Evolutionary conservation across 179 eudicot species (phyloP).

Genomic region (Vitellaria paradoxa): DNA sequence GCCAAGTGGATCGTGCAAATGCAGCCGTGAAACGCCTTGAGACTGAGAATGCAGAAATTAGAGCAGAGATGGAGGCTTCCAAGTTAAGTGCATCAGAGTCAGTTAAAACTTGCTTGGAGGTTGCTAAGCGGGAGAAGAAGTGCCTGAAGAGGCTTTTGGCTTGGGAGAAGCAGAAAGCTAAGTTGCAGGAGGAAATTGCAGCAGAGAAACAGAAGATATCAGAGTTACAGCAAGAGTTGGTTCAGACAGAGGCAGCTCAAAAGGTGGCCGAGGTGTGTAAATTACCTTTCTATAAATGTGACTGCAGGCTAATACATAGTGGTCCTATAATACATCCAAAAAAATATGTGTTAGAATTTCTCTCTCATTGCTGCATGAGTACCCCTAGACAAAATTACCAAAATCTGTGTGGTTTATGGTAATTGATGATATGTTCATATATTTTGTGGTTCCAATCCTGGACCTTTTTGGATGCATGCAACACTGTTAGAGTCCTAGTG

Average conservation of each 20-base stretch:
- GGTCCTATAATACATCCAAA: not conserved
- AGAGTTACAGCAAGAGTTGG: constrained; percentile 57
- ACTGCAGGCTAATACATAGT: not conserved
- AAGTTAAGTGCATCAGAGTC: constrained; percentile 95
- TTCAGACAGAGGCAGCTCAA: constrained; percentile 55
- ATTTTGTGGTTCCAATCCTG: not conserved
- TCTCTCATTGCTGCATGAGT: not conserved
- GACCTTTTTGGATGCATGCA: not conserved
- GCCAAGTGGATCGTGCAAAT: constrained; percentile 90
- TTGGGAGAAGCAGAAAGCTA: constrained; percentile 91
- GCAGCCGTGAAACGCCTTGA: constrained; percentile 81
- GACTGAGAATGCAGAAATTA: constrained; percentile 87
- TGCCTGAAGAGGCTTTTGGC: constrained; percentile 74
- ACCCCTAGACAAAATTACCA: not conserved
- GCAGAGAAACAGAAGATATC: constrained; percentile 69
- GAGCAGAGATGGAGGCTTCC: constrained; percentile 97
- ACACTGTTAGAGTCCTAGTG: not conserved
- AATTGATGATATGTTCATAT: not conserved
- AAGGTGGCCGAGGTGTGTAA: constrained; percentile 70
- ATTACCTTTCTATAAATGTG: not conserved
- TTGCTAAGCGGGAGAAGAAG: constrained; percentile 90
- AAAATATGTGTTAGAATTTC: not conserved
- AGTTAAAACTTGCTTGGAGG: constrained; percentile 67
- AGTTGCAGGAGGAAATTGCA: constrained; percentile 81
- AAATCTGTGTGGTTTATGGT: not conserved